Base-by-base conservation (phyloP, 768 basidiomycete species). In the Lentinula boryana region DNA sequence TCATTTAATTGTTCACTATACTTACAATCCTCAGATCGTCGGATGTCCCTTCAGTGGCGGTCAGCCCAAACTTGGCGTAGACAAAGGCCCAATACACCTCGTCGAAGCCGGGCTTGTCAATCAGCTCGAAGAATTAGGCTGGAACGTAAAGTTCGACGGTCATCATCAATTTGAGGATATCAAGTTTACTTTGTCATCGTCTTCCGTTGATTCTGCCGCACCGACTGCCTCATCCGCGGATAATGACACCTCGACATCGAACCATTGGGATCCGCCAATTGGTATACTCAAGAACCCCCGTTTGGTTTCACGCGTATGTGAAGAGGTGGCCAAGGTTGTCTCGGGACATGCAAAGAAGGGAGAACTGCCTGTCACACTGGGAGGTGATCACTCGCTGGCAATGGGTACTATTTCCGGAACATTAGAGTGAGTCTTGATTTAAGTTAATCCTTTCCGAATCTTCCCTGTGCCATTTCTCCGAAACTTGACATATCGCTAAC, bases 341-440 rank as follows among this genome's bases (percentile, higher is more conserved):
- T 84, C 84, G 12, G 81, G 69, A 2, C 91, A 95, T 72, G 86
- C 84, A 27, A 81, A 81, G 74, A 84, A 85, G 57, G 94, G 96
- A 1, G 82, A 86, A 67, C 77, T 99, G 23, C 91, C 95, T 8
- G 77, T 99, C 12, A 98, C 95, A 1, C 78, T 98, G 6, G 97
- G 97, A 10, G 97, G 97, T 12, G 97, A 99, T 69, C 97, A 99
- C 74, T 95, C 93, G 60, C 76, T 98, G 80, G 80, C 95, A 0
- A 89, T 98, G 89, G 97, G 94, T 10, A 98, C 97, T 21, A 92
- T 98, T 60, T 88, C 87, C 2, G 97, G 96, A 31, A 94, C 92
- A 5, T 75, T 95, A 36, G 83, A 79, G 91, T 91, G 71, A 68
- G 81, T 62, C 13, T 7, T 13, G 4, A 18, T 18, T 7, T 9